Evolutionary conservation across 2,329 filamentous ascomycete genomes (phyloP), one percentile per base, ranked within the genome.

Genomic region (Diplodia sapinea): DNA sequence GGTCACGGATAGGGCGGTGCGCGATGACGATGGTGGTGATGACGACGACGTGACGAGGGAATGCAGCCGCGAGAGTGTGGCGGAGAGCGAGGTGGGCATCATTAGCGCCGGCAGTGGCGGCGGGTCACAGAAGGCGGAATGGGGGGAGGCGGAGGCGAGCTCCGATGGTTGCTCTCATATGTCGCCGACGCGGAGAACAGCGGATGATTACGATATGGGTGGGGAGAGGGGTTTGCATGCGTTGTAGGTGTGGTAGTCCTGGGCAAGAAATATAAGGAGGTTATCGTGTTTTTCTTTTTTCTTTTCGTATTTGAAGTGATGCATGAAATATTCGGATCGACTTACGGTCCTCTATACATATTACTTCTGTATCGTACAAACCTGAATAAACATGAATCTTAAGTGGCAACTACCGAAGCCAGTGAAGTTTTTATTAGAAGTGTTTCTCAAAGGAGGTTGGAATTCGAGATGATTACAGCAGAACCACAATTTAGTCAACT

Each of bases 61-160:
- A 3, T 9, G 43, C n/a, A 63, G 59, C 26, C 7, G 7, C 7
- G 59, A 63, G 38, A 63, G 59, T n/a, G 20, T 61, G n/a, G 43
- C 43, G 33, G 56, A 29, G n/a, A 61, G 56, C 5, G 56, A 20
- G 20, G 56, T 17, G 36, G 26, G n/a, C 3, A 61, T 61, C 15
- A 40, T 61, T 4, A 12, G 17, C 17, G 40, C 6, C 31, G 31
- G 31, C 31, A 7, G 31, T 33, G 33, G 55, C 55, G 38, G 33
- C 5, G 3, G 55, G 38, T 26, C 23, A 2, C 23, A 17, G 36
- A 38, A 43, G 33, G 17, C 17, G 29, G 17, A 31, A 23, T 29
- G 31, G 26, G 50, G 29, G 11, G 23, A 26, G 23, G 23, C 29
- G 11, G 23, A 6, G 23, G 9, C 15, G 52, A 15, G 31, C 17